These are phyloP conservation scores for Teratosphaeria destructans DNA, from an alignment of 2,329 filamentous ascomycete genomes.

Conservation along the genomic window DNA sequence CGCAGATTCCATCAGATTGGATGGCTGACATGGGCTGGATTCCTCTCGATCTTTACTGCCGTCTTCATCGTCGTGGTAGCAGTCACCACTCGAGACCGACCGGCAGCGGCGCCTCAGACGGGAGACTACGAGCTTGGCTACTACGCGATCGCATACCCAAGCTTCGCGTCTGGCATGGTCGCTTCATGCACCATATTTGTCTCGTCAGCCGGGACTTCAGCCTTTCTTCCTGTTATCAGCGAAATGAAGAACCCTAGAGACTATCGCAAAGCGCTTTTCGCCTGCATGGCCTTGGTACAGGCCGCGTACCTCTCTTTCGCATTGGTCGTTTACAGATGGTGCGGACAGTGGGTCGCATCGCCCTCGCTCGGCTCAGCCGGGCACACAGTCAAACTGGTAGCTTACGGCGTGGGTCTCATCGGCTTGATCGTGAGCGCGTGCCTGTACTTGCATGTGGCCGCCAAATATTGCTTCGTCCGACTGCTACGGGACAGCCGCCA, in stretches of 20 bases:
- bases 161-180: constrained; percentile 49
- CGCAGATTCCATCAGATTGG: constrained; percentile 52
- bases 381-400: constrained; percentile 11
- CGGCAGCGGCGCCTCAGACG: constrained; percentile 49
- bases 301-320: constrained; percentile 49
- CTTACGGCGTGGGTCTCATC: constrained; percentile 9
- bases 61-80: constrained; percentile 35
- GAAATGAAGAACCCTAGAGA: constrained; percentile 53
- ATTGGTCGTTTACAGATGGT: constrained; percentile 52
- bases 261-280: constrained; percentile 50
- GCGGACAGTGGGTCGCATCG: constrained; percentile 52
- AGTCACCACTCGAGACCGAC: constrained; percentile 47
- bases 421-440: constrained; percentile 39
- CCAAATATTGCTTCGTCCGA: constrained; percentile 48
- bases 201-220: constrained; percentile 46
- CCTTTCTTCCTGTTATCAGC: constrained; percentile 54
- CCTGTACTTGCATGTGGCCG: constrained; percentile 40
- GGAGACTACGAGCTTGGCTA: constrained; percentile 52
- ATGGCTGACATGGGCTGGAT: constrained; percentile 53
- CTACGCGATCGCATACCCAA: constrained; percentile 42
- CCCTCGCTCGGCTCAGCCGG: constrained; percentile 54
- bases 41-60: constrained; percentile 30
- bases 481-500: constrained; percentile 42
- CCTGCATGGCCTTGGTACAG: constrained; percentile 49
- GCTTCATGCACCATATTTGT: constrained; percentile 51